A percentile compares a stretch with the other conserved stretches of the same genome.
These are phyloP conservation scores for Ophiorrhiza pumila DNA, from an alignment of 257 asterid genomes.

Conservation along the genomic window DNA sequence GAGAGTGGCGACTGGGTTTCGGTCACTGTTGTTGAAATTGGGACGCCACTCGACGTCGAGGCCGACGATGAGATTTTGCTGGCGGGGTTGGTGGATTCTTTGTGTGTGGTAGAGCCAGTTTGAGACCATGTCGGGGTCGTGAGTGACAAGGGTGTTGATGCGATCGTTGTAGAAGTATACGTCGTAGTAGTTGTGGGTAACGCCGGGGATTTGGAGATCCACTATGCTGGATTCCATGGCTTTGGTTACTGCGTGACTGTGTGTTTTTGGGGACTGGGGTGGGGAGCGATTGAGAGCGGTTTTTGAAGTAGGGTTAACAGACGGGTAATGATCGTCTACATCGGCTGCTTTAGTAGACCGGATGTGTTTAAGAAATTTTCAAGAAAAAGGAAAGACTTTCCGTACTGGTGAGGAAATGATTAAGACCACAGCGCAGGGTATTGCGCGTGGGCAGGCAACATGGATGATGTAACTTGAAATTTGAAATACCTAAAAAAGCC, in stretches of 20 bases:
- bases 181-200: constrained; percentile 25
- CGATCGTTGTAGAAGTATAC: constrained; percentile 18
- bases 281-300: too few species aligned
- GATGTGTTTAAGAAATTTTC: too few species aligned
- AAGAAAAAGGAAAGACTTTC: too few species aligned
- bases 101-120: constrained; percentile 23
- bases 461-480: too few species aligned
- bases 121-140: constrained; percentile 16
- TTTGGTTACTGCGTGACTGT: not conserved
- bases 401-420: too few species aligned
- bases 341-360: too few species aligned
- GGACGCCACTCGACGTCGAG: constrained; percentile 43
- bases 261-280: not conserved
- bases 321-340: too few species aligned
- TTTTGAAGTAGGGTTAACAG: too few species aligned
- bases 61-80: constrained; percentile 29
- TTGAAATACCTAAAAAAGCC: too few species aligned
- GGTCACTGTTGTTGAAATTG: constrained; percentile 19
- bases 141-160: constrained; percentile 29
- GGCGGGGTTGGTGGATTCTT: constrained; percentile 20
- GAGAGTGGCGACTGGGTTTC: too few species aligned
- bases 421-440: too few species aligned
- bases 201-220: constrained; percentile 16
- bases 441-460: too few species aligned
- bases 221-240: constrained; percentile 20